Evolutionary conservation across 2,329 filamentous ascomycete genomes (phyloP), one percentile per base, ranked within the genome.

Genomic region (Pezizomycotina sp.): DNA sequence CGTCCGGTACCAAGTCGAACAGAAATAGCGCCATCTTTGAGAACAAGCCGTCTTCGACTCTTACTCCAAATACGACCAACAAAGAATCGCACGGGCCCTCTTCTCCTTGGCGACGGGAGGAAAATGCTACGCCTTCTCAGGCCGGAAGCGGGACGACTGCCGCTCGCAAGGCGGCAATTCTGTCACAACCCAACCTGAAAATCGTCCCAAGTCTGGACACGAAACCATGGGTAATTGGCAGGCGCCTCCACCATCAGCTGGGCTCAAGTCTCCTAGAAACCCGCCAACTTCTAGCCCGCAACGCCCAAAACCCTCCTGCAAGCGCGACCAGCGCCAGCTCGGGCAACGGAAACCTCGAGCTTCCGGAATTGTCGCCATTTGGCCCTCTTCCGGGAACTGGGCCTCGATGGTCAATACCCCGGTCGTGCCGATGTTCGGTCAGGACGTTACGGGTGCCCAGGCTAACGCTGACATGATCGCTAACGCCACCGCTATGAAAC

Each of bases 361-460:
- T 92, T 52, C 82, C 84, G 3, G 60, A 92, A 46, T 64, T 98
- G 40, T 95, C 89, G 12, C 89, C 89, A 0, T 86, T 76, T 45
- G 65, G 74, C 53, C 76, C 22, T 69, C 76, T 34, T 82, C 82
- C 55, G 82, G 81, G 38, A 95, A 89, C 63, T 98, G 89, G 89
- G 89, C 89, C 15, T 95, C 89, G 6, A 92, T 93, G 79, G 76
- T 91, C 47, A 95, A 92, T 61, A 98, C 89, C 2, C 89, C 89
- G 2, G 91, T 95, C 78, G 80, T 86, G 4, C 63, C 81, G 25
- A 86, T 75, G 48, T 98, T 95, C 58, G 76, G 68, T 46, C 58
- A 58, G 19, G 60, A 66, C 43, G 65, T 64, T 49, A 53, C 68
- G 48, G 60, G 60, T 24, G 60, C 65, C 10, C 64, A 63, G 45